A percentile compares a stretch with the other conserved stretches of the same genome.
These are phyloP conservation scores for Backusella tuberculispora DNA, from an alignment of 192 early-diverging fungal species.

Conservation along the genomic window DNA sequence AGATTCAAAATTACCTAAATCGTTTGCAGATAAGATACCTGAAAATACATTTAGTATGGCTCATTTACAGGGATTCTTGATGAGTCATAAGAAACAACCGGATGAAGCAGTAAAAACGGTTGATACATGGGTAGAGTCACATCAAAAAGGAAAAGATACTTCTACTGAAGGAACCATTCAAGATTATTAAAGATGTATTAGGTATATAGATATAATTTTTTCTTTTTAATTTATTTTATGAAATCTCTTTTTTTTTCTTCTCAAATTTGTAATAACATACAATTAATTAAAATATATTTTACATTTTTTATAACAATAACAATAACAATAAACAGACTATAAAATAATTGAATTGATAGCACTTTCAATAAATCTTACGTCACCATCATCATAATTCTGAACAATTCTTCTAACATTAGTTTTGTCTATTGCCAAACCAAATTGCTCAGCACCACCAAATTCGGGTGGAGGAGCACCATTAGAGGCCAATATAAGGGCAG, in stretches of 20 bases:
- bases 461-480: not conserved
- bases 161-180: not conserved
- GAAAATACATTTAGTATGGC: conserved; percentile 52
- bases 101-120: conserved; percentile 42
- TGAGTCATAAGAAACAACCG: conserved; percentile 53
- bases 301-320: too few species aligned
- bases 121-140: conserved; percentile 38
- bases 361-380: conserved; percentile 11
- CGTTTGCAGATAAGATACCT: conserved; percentile 47
- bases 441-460: not conserved
- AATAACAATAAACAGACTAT: not conserved
- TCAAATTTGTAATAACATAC: too few species aligned
- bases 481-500: not conserved
- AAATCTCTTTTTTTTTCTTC: too few species aligned
- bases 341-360: conserved; percentile 4
- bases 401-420: conserved; percentile 17
- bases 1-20: conserved; percentile 32
- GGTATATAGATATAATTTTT: not conserved
- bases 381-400: conserved; percentile 14
- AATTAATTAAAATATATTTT: too few species aligned
- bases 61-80: conserved; percentile 55
- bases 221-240: not conserved
- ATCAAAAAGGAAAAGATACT: not conserved
- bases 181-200: not conserved
- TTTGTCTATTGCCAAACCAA: not conserved